A percentile compares a stretch with the other conserved stretches of the same genome.
phyloP scores from a whole-genome alignment of 108 stramenopile species.

The Thalassiosira profunda region DNA sequence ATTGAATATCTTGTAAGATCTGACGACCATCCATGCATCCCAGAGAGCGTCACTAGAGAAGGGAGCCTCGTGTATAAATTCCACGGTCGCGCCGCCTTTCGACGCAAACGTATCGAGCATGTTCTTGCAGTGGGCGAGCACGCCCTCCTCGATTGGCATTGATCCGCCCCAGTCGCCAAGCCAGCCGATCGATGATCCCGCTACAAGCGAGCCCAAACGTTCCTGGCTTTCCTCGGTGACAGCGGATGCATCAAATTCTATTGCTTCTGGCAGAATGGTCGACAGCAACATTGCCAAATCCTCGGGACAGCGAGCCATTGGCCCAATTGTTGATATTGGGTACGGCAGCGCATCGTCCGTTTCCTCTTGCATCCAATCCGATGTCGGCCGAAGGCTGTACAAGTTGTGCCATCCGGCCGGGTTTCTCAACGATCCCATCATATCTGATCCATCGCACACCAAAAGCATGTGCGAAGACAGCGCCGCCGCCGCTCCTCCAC shows the following conservation, averaged over 20 bases:
- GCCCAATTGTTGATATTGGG: conserved; percentile 60
- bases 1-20: conserved; percentile 21
- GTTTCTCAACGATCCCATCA: conserved; percentile 66
- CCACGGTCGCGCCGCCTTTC: conserved; percentile 6
- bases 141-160: conserved; percentile 53
- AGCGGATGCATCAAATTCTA: conserved; percentile 41
- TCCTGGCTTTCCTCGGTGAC: conserved; percentile 4
- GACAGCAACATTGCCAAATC: conserved; percentile 56
- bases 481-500: conserved; percentile 66
- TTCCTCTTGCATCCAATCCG: conserved; percentile 42
- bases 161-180: conserved; percentile 56
- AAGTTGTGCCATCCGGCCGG: conserved; percentile 71
- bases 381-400: conserved; percentile 64
- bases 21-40: conserved; percentile 51
- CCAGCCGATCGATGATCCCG: conserved; percentile 50
- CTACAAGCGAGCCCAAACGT: not conserved
- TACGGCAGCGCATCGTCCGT: conserved; percentile 22
- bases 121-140: conserved; percentile 32
- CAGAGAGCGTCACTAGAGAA: conserved; percentile 43
- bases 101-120: conserved; percentile 25
- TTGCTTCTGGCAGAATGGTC: conserved; percentile 39
- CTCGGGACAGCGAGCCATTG: conserved; percentile 57
- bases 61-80: conserved; percentile 1
- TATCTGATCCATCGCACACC: conserved; percentile 60
- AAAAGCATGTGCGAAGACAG: conserved; percentile 52